Conservation (phyloP, 169 alveolate species). For the Sarcocystis neurona region DNA sequence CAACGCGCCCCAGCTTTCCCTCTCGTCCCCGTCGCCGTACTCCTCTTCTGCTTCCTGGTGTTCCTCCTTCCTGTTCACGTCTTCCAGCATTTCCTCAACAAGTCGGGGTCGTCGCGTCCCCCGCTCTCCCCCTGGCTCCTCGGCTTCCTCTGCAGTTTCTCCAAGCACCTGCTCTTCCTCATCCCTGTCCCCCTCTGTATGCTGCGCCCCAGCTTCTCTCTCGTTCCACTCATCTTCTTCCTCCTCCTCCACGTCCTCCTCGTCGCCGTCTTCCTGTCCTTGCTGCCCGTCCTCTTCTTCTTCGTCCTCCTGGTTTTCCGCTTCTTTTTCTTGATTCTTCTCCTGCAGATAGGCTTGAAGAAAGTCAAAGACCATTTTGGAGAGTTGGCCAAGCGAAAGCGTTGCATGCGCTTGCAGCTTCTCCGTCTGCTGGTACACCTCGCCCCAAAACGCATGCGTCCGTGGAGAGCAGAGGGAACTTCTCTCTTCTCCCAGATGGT, state of each 20-base stretch:
- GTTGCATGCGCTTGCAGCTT: constrained; percentile 12
- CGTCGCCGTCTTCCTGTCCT: neutral
- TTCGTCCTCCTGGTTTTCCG: constrained; percentile 8
- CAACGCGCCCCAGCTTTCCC: neutral
- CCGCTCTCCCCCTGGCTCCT: neutral
- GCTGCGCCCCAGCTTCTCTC: neutral
- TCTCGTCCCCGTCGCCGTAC: neutral
- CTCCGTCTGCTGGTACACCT: constrained; percentile 51
- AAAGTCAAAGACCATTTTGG: constrained; percentile 62
- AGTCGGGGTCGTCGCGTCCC: neutral
- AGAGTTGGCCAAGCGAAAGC: constrained; percentile 57
- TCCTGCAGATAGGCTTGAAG: constrained; percentile 47
- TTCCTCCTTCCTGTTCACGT: neutral
- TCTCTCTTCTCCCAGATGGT: too few relatives aligned
- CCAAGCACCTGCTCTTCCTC: neutral
- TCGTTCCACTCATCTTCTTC: neutral
- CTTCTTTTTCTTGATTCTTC: neutral
- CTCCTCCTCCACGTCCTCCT: neutral
- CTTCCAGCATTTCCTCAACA: neutral
- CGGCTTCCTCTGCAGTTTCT: neutral
- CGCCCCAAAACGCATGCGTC: constrained; percentile 51
- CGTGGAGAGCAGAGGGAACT: neutral
- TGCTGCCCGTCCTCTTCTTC: neutral
- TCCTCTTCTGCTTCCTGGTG: neutral
- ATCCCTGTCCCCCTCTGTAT: neutral